A percentile compares a stretch with the other conserved stretches of the same genome.
Conservation (phyloP, 495 filamentous ascomycete genomes). For the Aspergillus cristatus region DNA sequence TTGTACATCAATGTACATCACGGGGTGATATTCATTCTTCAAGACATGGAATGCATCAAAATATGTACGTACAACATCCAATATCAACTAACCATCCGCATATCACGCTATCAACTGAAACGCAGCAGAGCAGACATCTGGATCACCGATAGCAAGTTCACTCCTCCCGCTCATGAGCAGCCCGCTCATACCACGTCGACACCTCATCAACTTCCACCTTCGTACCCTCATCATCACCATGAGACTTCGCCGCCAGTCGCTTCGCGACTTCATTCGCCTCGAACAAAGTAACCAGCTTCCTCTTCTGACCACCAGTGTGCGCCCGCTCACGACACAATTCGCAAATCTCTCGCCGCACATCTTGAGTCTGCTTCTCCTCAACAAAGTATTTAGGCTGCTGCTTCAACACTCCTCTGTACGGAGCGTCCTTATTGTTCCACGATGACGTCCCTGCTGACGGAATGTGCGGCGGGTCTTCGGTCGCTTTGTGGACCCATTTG, state of each 20-base stretch:
- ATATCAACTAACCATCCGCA: too few relatives aligned
- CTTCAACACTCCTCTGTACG: slow-evolving; percentile 1
- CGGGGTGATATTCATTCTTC: too few relatives aligned
- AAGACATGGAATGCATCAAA: too few relatives aligned
- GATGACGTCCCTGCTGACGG: background rate
- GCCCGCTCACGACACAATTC: slow-evolving; percentile 15
- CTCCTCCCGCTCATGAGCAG: too few relatives aligned
- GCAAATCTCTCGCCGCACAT: slow-evolving; percentile 9
- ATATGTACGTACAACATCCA: too few relatives aligned
- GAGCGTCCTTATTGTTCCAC: background rate
- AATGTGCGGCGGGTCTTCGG: slow-evolving; percentile 9
- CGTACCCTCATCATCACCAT: background rate
- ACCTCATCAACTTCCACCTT: slow-evolving; percentile 4
- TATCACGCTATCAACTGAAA: too few relatives aligned
- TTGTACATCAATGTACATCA: too few relatives aligned
- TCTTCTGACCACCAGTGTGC: slow-evolving; percentile 23
- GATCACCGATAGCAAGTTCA: too few relatives aligned
- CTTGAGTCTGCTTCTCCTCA: background rate
- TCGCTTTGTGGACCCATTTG: slow-evolving; percentile 30
- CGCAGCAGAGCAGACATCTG: too few relatives aligned
- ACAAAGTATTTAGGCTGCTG: slow-evolving; percentile 15
- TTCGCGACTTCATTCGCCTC: slow-evolving; percentile 68
- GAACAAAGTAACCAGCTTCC: slow-evolving; percentile 55
- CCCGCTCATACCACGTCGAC: background rate
- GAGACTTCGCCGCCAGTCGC: slow-evolving; percentile 37